Evolutionary conservation across 108 stramenopile genomes (phyloP).

Genomic region (Licmophora abbreviata): DNA sequence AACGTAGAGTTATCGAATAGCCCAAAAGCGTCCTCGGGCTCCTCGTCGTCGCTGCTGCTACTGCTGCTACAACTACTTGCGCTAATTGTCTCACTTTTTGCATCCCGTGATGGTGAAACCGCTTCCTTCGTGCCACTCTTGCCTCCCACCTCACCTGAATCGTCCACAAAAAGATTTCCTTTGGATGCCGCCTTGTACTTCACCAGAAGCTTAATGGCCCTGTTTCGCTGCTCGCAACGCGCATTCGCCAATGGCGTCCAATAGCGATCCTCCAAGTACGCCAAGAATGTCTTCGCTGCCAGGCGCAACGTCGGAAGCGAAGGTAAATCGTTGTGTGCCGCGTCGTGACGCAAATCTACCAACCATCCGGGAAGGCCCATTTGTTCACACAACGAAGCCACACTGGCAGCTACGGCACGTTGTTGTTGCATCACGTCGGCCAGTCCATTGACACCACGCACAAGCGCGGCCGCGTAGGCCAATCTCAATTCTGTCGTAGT

Average conservation of each 20-base stretch:
- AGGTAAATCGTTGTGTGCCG: slow-evolving; percentile 72
- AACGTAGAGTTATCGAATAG: background rate
- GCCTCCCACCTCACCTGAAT: background rate
- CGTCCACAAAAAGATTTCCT: background rate
- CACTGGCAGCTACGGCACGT: slow-evolving; percentile 34
- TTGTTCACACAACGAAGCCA: slow-evolving; percentile 50
- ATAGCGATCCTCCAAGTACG: slow-evolving; percentile 49
- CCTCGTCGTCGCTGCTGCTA: background rate
- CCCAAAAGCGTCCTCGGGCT: background rate
- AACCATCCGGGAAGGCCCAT: slow-evolving; percentile 76
- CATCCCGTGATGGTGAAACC: background rate
- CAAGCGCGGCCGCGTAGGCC: slow-evolving; percentile 58
- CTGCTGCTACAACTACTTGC: background rate
- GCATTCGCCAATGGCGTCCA: slow-evolving; percentile 31
- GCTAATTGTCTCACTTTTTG: background rate
- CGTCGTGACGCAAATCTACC: slow-evolving; percentile 77
- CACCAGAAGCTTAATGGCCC: slow-evolving; percentile 3
- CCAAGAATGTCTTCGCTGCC: slow-evolving; percentile 51
- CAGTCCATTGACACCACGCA: slow-evolving; percentile 78
- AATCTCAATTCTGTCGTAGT: slow-evolving; percentile 41
- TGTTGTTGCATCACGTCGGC: slow-evolving; percentile 64
- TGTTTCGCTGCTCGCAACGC: background rate
- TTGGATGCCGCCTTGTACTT: slow-evolving; percentile 5
- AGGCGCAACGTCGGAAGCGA: slow-evolving; percentile 50
- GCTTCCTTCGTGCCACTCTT: background rate